These are phyloP conservation scores for Toxoplasma gondii DNA, from an alignment of 169 alveolate species.

Conservation along the genomic window DNA sequence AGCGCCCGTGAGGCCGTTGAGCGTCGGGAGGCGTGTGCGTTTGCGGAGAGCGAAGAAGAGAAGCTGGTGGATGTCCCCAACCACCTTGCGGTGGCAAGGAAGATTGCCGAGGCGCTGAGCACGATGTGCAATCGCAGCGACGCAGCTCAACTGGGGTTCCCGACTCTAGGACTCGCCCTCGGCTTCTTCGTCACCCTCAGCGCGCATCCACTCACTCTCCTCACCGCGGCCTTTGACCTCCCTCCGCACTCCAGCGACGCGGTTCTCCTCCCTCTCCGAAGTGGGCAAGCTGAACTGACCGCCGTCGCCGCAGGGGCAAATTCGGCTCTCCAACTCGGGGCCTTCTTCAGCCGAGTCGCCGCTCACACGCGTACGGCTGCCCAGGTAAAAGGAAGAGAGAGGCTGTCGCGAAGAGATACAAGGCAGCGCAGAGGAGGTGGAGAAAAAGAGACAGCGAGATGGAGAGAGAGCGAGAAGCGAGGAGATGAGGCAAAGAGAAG, in stretches of 20 bases:
- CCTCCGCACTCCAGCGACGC: background rate
- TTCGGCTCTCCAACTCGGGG: background rate
- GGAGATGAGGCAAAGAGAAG: too few species aligned
- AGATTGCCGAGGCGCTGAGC: background rate
- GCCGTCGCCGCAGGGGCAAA: slow-evolving; percentile 31
- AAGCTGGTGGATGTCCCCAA: background rate
- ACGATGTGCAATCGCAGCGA: background rate
- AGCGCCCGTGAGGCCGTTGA: background rate
- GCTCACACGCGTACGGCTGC: background rate
- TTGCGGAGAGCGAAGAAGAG: background rate
- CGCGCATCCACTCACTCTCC: slow-evolving; percentile 19
- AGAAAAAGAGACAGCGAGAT: too few species aligned
- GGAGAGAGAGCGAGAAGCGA: too few species aligned
- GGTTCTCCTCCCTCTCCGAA: background rate
- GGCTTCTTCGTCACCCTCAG: slow-evolving; percentile 20
- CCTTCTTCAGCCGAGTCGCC: background rate
- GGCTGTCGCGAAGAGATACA: background rate
- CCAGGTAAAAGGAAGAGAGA: background rate
- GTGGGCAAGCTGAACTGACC: background rate
- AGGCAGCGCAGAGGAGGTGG: too few species aligned
- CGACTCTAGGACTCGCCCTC: slow-evolving; percentile 11
- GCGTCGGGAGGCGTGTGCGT: background rate
- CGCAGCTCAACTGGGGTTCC: background rate
- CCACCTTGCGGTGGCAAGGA: background rate
- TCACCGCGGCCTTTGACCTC: background rate